A percentile compares a stretch with the other conserved stretches of the same genome.
These are phyloP conservation scores for Liquidambar formosana DNA, from an alignment of 164 flowering plant species.

Conservation along the genomic window DNA sequence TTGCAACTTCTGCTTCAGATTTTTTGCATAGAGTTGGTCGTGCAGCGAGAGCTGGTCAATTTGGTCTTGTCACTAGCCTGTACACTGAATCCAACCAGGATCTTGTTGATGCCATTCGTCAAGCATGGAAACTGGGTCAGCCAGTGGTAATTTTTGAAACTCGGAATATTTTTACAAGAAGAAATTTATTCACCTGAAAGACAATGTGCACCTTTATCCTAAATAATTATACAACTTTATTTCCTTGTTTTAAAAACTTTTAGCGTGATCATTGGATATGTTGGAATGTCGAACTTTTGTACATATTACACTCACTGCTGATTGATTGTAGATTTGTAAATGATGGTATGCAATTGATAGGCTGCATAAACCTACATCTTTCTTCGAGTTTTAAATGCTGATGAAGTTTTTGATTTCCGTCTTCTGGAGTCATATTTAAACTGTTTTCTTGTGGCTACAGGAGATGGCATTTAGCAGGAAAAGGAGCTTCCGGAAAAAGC, in stretches of 20 bases:
- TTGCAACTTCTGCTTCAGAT: constrained; percentile 91
- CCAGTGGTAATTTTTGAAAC: constrained; percentile 68
- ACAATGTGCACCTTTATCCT: too few relatives aligned
- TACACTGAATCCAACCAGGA: constrained; percentile 72
- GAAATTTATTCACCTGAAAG: neutral
- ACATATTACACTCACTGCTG: neutral
- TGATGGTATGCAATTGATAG: neutral
- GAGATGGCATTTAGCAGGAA: constrained; percentile 95
- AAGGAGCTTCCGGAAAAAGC: constrained; percentile 87
- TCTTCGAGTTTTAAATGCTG: neutral
- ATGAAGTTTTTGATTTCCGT: neutral
- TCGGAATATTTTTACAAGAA: neutral
- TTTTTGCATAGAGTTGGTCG: constrained; percentile 95
- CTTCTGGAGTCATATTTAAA: neutral
- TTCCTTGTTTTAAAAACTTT: neutral
- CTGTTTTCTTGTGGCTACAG: constrained; percentile 43
- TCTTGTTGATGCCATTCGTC: constrained; percentile 83
- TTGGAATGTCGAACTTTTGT: neutral
- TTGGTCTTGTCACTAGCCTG: constrained; percentile 85
- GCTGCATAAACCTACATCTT: neutral
- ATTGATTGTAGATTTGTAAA: neutral
- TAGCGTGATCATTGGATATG: too few relatives aligned
- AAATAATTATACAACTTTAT: too few relatives aligned
- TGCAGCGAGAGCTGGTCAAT: constrained; percentile 93
- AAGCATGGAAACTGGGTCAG: constrained; percentile 62